Conservation (phyloP, 73 alveolate genomes). For the Paramecium octaurelia region DNA sequence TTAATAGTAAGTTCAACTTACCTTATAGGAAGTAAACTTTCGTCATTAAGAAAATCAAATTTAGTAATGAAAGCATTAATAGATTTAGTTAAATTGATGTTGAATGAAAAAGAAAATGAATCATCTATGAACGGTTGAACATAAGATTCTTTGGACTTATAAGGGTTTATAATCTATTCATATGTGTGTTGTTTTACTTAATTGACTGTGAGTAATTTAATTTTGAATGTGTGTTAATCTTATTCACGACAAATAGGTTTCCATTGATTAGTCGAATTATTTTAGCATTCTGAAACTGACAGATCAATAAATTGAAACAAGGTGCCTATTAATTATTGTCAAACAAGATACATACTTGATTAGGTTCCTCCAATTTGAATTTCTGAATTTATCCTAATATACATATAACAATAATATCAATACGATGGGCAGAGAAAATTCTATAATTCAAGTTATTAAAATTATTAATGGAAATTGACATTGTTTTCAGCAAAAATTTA, state of each 20-base stretch:
- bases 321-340: neutral
- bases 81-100: neutral
- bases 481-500: neutral
- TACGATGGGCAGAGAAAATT: neutral
- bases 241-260: neutral
- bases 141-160: neutral
- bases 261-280: neutral
- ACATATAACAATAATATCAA: neutral
- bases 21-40: neutral
- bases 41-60: neutral
- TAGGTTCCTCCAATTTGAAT: neutral
- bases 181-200: neutral
- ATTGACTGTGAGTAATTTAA: neutral
- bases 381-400: neutral
- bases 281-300: neutral
- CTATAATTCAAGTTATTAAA: neutral
- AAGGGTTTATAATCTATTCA: neutral
- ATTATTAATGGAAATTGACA: neutral
- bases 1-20: neutral
- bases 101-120: neutral
- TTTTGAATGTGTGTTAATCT: neutral
- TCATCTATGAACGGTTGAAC: neutral
- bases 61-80: neutral
- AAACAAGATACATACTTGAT: neutral
- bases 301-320: neutral